Evolutionary conservation across 2,329 filamentous ascomycete genomes (phyloP).

Genomic region (Incumbomyces lentus): DNA sequence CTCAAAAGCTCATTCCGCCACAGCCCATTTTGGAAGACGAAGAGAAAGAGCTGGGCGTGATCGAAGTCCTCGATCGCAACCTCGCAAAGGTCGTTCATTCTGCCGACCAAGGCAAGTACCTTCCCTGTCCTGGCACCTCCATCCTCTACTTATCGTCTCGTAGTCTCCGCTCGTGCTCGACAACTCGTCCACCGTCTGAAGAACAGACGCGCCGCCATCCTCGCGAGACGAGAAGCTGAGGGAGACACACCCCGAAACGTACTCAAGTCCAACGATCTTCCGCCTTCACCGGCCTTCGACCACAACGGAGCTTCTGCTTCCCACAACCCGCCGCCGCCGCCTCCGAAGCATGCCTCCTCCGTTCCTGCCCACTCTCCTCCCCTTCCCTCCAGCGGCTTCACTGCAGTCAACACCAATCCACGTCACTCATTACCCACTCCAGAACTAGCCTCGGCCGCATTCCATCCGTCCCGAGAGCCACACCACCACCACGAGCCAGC

Average conservation of each 20-base stretch:
- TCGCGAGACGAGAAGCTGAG: conserved; percentile 49
- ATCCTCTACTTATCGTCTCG: conserved; percentile 8
- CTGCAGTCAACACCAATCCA: conserved; percentile 48
- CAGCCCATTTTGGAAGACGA: conserved; percentile 79
- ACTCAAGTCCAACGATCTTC: conserved; percentile 12
- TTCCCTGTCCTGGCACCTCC: background rate
- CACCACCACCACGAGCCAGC: background rate
- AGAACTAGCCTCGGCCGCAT: background rate
- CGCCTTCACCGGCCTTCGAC: conserved; percentile 16
- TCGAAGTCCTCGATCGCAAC: conserved; percentile 74
- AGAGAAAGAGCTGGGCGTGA: conserved; percentile 68
- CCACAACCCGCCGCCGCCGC: conserved; percentile 7
- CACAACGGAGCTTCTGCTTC: conserved; percentile 15
- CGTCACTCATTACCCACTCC: conserved; percentile 29
- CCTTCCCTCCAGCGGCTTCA: conserved; percentile 36
- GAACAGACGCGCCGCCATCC: conserved; percentile 62
- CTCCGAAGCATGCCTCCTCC: background rate
- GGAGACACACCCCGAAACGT: conserved; percentile 23
- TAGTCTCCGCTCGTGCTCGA: conserved; percentile 58
- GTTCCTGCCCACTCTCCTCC: conserved; percentile 24
- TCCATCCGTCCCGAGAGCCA: background rate
- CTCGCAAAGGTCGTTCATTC: conserved; percentile 66
- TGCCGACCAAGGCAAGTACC: conserved; percentile 59
- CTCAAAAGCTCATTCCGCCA: conserved; percentile 70
- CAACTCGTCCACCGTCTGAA: conserved; percentile 74